Evolutionary conservation across 2,329 filamentous ascomycete species (phyloP), one percentile per base, ranked within the genome.

Genomic region (Myriosclerotinia scirpicola): DNA sequence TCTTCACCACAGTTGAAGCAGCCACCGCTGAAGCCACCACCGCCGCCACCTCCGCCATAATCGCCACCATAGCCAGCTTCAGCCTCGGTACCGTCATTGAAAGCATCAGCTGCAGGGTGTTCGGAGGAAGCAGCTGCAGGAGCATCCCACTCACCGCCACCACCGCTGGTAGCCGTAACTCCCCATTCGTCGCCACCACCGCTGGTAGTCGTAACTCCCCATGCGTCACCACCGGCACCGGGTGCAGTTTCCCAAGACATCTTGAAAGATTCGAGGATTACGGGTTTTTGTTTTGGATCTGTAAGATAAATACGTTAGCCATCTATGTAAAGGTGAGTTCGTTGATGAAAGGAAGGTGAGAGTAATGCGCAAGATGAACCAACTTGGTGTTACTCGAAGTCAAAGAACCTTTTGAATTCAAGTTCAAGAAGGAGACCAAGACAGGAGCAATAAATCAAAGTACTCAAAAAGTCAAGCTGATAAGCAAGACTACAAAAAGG

Each of bases 1-100:
- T 87, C 84, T 54, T 84, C 76, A 34, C 86, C 87, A 71, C 88
- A 90, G 78, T 87, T 88, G 81, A 78, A 87, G 79, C 85, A 88
- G 54, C 79, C 80, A 30, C 69, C 75, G 67, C 68, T 65, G 20
- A 67, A 62, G n/a, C 56, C 44, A 53, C 8, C 68, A 66, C 64
- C 58, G 26, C 60, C 68, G 11, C 38, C 38, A 20, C 36, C 63
- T 64, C 53, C 54, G 59, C 30, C 54, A n/a, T 64, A 61, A 9
- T 36, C 38, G 26, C 46, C 62, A 9, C 38, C 44, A 44, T 42
- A 44, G 8, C 15, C 55, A 17, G 50, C 22, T n/a, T 36, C 53
- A 3, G 53, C 34, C 22, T 38, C 30, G 14, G 54, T 14, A 50
- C 44, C 63, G 15, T 60, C 62, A 42, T 55, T 64, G n/a, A 64